phyloP scores from a whole-genome alignment of 1,139 yeast genomes.

The Geotrichum klebahnii region DNA sequence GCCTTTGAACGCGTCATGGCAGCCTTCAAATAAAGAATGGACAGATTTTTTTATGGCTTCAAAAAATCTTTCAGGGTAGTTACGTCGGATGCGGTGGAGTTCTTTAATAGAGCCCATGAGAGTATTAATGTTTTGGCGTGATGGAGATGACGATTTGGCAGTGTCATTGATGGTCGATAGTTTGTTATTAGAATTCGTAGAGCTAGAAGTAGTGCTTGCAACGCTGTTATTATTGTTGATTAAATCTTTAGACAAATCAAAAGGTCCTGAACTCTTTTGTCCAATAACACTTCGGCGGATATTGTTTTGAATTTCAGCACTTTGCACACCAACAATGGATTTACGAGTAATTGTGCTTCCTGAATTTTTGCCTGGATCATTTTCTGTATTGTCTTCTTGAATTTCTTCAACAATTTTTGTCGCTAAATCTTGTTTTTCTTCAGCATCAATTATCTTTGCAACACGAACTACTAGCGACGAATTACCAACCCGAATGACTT shows the following conservation, averaged over 20 bases:
- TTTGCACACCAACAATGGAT: constrained; percentile 15
- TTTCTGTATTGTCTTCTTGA: constrained; percentile 26
- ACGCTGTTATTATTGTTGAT: constrained; percentile 12
- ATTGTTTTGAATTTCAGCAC: constrained; percentile 14
- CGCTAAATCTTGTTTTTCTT: constrained; percentile 71
- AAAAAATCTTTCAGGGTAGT: constrained; percentile 63
- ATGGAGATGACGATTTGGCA: background rate
- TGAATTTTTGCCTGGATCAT: background rate
- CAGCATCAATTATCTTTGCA: constrained; percentile 73
- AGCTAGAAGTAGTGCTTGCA: background rate
- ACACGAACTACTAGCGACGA: constrained; percentile 63
- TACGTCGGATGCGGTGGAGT: constrained; percentile 45
- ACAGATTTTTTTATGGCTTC: constrained; percentile 59
- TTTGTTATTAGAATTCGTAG: background rate
- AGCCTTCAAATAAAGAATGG: constrained; percentile 61
- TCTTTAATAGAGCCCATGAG: constrained; percentile 25
- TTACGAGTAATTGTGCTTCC: constrained; percentile 8
- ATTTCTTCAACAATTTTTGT: constrained; percentile 51
- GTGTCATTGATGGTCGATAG: background rate
- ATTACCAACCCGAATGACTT: constrained; percentile 65
- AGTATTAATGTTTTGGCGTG: constrained; percentile 15
- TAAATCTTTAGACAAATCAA: constrained; percentile 10
- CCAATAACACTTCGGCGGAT: constrained; percentile 15
- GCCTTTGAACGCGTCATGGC: constrained; percentile 53
- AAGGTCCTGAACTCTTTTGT: constrained; percentile 16